These are phyloP conservation scores for Apiospora kogelbergensis DNA, from an alignment of 2,329 filamentous ascomycete species.

Conservation along the genomic window DNA sequence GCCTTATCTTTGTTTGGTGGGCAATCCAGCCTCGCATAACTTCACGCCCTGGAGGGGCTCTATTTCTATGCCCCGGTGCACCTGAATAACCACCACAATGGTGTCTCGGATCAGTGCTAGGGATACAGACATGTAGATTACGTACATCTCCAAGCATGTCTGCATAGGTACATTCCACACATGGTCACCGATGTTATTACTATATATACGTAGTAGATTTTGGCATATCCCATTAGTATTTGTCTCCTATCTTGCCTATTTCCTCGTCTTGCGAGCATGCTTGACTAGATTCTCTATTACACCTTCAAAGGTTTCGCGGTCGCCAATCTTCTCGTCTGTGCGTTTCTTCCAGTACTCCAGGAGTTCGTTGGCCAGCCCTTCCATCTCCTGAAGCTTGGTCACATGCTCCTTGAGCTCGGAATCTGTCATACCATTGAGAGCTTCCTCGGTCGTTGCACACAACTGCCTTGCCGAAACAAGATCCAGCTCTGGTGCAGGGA, in stretches of 20 bases:
- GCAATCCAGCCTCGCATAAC: not conserved
- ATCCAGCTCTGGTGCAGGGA: constrained; percentile 74
- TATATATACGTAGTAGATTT: not conserved
- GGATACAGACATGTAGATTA: not conserved
- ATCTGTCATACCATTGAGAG: constrained; percentile 75
- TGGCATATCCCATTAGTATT: not conserved
- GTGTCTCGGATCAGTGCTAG: too few relatives aligned
- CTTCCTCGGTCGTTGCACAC: constrained; percentile 82
- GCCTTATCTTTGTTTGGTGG: not conserved
- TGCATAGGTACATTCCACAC: not conserved
- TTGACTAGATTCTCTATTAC: constrained; percentile 97
- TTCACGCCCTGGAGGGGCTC: not conserved
- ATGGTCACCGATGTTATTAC: not conserved
- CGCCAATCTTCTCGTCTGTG: constrained; percentile 82
- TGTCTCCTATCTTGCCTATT: constrained; percentile 40
- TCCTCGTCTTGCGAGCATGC: constrained; percentile 82
- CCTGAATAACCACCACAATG: not conserved
- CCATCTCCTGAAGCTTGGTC: constrained; percentile 65
- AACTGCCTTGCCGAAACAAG: constrained; percentile 74
- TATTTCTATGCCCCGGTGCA: not conserved
- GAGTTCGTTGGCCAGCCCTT: constrained; percentile 71
- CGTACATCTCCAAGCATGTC: not conserved
- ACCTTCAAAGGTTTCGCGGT: constrained; percentile 91
- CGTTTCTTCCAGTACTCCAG: constrained; percentile 87
- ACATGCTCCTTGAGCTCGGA: constrained; percentile 74